These are phyloP conservation scores for Fomitiporia mediterranea DNA, from an alignment of 1,284 basidiomycete species.

Conservation along the genomic window DNA sequence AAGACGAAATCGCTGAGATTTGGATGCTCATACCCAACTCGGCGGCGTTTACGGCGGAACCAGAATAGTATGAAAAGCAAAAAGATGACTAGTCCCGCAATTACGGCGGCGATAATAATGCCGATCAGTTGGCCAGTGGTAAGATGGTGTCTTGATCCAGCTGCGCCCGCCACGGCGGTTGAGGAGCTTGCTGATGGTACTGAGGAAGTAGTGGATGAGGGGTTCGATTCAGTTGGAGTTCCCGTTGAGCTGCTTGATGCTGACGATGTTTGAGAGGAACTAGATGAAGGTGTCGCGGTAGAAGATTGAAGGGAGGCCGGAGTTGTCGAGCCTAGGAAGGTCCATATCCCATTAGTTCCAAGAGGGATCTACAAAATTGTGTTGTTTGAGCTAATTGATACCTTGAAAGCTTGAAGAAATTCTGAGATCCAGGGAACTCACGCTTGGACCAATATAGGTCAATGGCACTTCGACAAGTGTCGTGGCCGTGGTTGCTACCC, in stretches of 20 bases:
- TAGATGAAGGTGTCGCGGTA: constrained; percentile 18
- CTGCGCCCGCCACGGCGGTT: constrained; percentile 6
- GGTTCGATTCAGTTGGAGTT: background rate
- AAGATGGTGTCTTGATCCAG: constrained; percentile 2
- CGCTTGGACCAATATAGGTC: constrained; percentile 20
- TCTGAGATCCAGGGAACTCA: constrained; percentile 7
- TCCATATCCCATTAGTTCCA: constrained; percentile 19
- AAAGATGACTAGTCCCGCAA: constrained; percentile 7
- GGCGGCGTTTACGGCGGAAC: constrained; percentile 10
- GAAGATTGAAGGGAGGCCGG: constrained; percentile 16
- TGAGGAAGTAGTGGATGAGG: constrained; percentile 11
- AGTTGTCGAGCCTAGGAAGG: constrained; percentile 17
- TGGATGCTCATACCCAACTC: constrained; percentile 10
- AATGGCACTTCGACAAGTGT: constrained; percentile 18
- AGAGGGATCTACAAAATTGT: constrained; percentile 18
- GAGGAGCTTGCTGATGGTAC: constrained; percentile 25
- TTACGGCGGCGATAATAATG: constrained; percentile 16
- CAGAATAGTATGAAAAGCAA: constrained; percentile 11
- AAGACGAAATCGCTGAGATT: constrained; percentile 21
- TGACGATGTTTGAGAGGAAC: constrained; percentile 3
- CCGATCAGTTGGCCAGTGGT: constrained; percentile 11
- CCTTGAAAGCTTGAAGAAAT: background rate
- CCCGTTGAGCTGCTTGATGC: background rate
- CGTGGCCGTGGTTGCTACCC: constrained; percentile 10
- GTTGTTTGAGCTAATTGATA: background rate